Percentiles rank a stretch among this genome's conserved stretches.
phyloP scores from a whole-genome alignment of 2,329 filamentous ascomycete species.

The Dothistroma septosporum region DNA sequence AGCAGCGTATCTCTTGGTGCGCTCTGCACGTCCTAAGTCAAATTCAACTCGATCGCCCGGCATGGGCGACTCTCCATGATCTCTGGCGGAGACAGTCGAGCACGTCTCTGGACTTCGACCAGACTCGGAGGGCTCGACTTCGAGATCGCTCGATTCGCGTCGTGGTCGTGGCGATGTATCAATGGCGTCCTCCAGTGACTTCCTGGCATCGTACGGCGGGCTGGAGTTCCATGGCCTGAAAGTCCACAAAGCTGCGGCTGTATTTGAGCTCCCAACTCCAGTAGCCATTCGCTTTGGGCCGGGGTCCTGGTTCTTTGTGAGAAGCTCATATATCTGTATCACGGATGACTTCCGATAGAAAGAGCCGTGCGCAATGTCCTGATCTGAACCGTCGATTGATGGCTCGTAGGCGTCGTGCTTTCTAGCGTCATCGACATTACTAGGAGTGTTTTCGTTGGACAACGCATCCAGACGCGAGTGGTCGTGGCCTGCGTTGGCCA shows the following conservation, averaged over 20 bases:
- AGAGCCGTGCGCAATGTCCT: background rate
- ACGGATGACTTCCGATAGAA: slow-evolving; percentile 2
- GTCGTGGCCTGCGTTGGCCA: background rate
- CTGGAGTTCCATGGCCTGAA: slow-evolving; percentile 1
- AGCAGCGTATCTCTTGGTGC: slow-evolving; percentile 29
- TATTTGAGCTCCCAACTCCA: slow-evolving; percentile 7
- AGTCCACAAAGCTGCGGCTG: slow-evolving; percentile 21
- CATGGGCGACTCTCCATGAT: slow-evolving; percentile 7
- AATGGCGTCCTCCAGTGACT: background rate
- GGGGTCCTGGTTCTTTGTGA: slow-evolving; percentile 13
- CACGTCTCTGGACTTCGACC: background rate
- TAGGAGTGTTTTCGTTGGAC: background rate
- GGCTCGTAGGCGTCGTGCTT: background rate
- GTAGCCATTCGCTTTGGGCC: slow-evolving; percentile 10
- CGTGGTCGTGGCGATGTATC: background rate
- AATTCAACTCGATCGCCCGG: slow-evolving; percentile 26
- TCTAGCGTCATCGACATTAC: background rate
- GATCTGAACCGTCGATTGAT: slow-evolving; percentile 1
- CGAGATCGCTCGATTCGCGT: background rate
- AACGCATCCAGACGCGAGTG: background rate
- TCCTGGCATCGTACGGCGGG: background rate
- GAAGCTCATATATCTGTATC: slow-evolving; percentile 11
- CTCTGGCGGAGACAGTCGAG: slow-evolving; percentile 6
- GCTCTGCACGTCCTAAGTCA: slow-evolving; percentile 26
- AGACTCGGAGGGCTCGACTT: background rate